A percentile compares a stretch with the other conserved stretches of the same genome.
phyloP scores from a whole-genome alignment of 2,329 filamentous ascomycete species.

The Colletotrichum destructivum region DNA sequence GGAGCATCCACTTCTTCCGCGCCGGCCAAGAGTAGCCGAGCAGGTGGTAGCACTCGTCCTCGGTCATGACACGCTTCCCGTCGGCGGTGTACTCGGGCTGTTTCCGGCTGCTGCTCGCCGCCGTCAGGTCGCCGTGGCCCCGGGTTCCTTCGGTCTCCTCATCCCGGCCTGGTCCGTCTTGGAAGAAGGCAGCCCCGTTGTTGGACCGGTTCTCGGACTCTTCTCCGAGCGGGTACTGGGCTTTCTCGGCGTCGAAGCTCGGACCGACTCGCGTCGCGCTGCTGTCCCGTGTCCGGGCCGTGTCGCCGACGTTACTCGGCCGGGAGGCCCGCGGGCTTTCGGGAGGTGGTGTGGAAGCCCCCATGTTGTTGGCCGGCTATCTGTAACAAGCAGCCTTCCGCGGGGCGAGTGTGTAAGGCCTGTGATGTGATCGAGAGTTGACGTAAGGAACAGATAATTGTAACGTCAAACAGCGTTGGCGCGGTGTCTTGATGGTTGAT shows the following conservation, averaged over 20 bases:
- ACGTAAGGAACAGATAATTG: neutral
- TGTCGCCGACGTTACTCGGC: neutral
- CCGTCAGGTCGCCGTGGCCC: slow-evolving; percentile 15
- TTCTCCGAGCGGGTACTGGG: neutral
- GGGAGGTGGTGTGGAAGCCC: slow-evolving; percentile 2
- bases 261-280: slow-evolving; percentile 25
- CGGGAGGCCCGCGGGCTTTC: neutral
- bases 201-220: neutral
- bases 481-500: neutral
- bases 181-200: slow-evolving; percentile 15
- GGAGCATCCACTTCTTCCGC: slow-evolving; percentile 67
- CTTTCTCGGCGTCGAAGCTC: slow-evolving; percentile 25
- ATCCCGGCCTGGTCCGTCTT: slow-evolving; percentile 25
- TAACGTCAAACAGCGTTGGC: too few species aligned
- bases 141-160: slow-evolving; percentile 24
- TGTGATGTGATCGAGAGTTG: too few species aligned
- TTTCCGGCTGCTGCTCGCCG: slow-evolving; percentile 22
- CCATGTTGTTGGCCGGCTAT: neutral
- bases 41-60: slow-evolving; percentile 62
- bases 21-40: slow-evolving; percentile 61
- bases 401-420: neutral
- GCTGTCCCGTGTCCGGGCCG: slow-evolving; percentile 16
- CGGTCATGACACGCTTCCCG: slow-evolving; percentile 60
- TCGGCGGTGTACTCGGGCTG: slow-evolving; percentile 39
- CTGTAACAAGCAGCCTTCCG: neutral